Conservation (phyloP, 495 filamentous ascomycete species). For the Chlorociboria aeruginascens region DNA sequence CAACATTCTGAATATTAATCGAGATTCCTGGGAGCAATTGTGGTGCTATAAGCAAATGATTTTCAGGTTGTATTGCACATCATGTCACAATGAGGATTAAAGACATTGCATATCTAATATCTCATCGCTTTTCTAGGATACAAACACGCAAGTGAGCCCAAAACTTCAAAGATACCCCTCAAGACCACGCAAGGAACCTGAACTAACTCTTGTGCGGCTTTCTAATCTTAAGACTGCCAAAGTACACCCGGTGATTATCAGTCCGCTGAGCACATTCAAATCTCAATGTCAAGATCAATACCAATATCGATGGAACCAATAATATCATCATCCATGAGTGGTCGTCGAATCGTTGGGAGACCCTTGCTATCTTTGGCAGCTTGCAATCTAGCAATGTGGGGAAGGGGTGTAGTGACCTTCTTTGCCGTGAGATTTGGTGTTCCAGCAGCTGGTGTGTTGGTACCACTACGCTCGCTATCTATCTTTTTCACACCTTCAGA, state of each 20-base stretch:
- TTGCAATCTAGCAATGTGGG: conserved; percentile 38
- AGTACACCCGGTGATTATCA: not conserved
- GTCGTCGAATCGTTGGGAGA: conserved; percentile 52
- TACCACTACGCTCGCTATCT: conserved; percentile 21
- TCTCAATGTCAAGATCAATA: conserved; percentile 42
- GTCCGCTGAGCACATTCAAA: not conserved
- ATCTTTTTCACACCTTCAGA: conserved; percentile 19
- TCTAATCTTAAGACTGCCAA: not conserved
- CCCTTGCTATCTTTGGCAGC: conserved; percentile 47
- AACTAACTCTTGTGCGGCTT: too few relatives aligned
- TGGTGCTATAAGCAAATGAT: too few relatives aligned
- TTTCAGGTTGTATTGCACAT: too few relatives aligned
- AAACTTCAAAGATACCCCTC: too few relatives aligned
- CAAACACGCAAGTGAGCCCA: too few relatives aligned
- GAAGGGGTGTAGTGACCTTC: conserved; percentile 19
- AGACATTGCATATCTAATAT: too few relatives aligned
- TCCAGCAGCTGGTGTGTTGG: conserved; percentile 26
- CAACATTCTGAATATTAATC: too few relatives aligned
- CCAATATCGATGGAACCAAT: conserved; percentile 72
- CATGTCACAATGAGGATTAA: too few relatives aligned
- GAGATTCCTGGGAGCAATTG: too few relatives aligned
- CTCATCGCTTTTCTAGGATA: too few relatives aligned
- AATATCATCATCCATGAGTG: conserved; percentile 73
- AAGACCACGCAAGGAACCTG: too few relatives aligned
- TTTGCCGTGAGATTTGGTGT: conserved; percentile 14